A percentile compares a stretch with the other conserved stretches of the same genome.
Conservation (phyloP, 2,329 filamentous ascomycete species). For the Cylindrodendrum hubeiense region DNA sequence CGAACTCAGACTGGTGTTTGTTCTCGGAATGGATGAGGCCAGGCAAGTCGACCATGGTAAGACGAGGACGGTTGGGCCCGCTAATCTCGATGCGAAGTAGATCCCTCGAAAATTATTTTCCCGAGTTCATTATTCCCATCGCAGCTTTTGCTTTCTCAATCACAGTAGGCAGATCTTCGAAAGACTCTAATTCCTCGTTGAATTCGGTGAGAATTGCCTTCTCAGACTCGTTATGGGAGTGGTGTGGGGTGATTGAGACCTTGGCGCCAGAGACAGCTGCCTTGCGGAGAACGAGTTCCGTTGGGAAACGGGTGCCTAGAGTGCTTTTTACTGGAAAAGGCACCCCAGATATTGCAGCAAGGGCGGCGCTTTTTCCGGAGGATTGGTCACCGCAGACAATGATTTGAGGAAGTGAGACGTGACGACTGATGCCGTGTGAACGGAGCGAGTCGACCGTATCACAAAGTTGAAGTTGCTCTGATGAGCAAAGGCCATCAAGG, state of each 20-base stretch:
- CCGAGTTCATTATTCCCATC: conserved; percentile 56
- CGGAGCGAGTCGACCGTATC: conserved; percentile 51
- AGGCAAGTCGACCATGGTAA: conserved; percentile 63
- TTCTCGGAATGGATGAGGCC: conserved; percentile 55
- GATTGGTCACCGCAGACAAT: conserved; percentile 71
- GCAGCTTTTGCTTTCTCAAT: conserved; percentile 54
- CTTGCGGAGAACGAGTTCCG: conserved; percentile 67
- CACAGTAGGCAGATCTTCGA: conserved; percentile 38
- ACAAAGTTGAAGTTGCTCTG: background rate
- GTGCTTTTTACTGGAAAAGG: conserved; percentile 69
- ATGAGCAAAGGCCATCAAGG: background rate
- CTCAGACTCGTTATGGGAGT: conserved; percentile 38
- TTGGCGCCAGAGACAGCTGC: conserved; percentile 43
- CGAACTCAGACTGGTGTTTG: conserved; percentile 48
- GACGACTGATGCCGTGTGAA: conserved; percentile 46
- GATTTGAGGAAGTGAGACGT: conserved; percentile 56
- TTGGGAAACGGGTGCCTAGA: conserved; percentile 72
- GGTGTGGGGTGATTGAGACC: conserved; percentile 44
- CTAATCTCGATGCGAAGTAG: conserved; percentile 42
- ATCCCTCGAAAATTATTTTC: conserved; percentile 31
- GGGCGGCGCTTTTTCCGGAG: conserved; percentile 72
- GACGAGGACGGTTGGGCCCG: conserved; percentile 44
- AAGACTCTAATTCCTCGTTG: background rate
- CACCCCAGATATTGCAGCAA: conserved; percentile 72
- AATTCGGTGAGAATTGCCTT: conserved; percentile 8